phyloP scores from a whole-genome alignment of 2,329 filamentous ascomycete species.

The Calonectria henricotiae region DNA sequence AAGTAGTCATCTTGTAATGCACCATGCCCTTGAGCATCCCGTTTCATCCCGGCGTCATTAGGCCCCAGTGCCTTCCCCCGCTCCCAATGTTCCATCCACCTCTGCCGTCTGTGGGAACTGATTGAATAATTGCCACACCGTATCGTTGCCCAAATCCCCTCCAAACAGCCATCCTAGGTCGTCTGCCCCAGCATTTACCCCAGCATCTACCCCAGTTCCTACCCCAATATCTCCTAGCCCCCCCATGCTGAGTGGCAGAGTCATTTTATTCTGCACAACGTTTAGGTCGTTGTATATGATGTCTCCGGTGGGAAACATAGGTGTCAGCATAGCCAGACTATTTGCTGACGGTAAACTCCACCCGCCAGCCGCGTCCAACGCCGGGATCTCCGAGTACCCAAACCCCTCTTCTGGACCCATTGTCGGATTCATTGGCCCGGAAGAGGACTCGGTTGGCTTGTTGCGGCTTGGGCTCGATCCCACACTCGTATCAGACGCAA shows the following conservation, averaged over 20 bases:
- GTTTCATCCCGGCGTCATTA: constrained; percentile 27
- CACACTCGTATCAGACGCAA: constrained; percentile 34
- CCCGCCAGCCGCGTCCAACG: constrained; percentile 46
- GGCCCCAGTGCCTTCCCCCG: constrained; percentile 29
- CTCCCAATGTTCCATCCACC: constrained; percentile 16
- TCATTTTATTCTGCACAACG: constrained; percentile 57
- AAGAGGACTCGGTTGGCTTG: constrained; percentile 31
- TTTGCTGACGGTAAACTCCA: constrained; percentile 65
- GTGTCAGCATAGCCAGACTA: constrained; percentile 68
- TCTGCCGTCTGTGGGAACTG: constrained; percentile 60
- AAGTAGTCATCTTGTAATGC: constrained; percentile 29
- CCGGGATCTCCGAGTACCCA: constrained; percentile 30
- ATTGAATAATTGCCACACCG: constrained; percentile 72
- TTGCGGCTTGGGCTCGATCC: constrained; percentile 23
- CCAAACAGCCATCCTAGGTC: constrained; percentile 67
- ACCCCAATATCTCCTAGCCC: constrained; percentile 33
- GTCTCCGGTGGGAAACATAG: constrained; percentile 72
- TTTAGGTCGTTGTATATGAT: constrained; percentile 72
- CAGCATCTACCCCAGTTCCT: constrained; percentile 34
- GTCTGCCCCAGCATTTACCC: constrained; percentile 33
- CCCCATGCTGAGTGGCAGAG: constrained; percentile 41
- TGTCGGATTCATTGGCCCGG: constrained; percentile 42
- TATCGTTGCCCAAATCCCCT: constrained; percentile 70
- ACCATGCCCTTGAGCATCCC: constrained; percentile 21
- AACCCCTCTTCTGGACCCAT: constrained; percentile 30